Base-by-base conservation (phyloP, 2,329 filamentous ascomycete genomes). In the Exophiala sideris region DNA sequence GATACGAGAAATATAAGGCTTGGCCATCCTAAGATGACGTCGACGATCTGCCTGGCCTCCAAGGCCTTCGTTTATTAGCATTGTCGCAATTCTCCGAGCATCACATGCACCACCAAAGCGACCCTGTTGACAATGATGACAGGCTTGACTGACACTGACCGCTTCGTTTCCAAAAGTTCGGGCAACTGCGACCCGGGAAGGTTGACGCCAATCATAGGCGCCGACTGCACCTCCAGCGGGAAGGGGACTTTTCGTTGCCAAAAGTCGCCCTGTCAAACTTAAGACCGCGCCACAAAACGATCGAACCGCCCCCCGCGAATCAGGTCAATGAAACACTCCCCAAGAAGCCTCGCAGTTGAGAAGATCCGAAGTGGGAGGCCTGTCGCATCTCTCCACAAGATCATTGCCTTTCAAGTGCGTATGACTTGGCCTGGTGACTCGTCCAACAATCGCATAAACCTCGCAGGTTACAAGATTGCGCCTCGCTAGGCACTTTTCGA, bases 361-460 rank as follows among this genome's bases (percentile, higher is more conserved):
- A 29, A 29, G 24, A 18, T 18, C 29, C 21, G 5, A 33, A 20
- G 8, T 29, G 32, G 29, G 11, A 11, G 48, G 32, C 18, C 39
- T 14, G 12, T 34, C 33, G 49, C 20, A 44, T 44, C 40, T 12
- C 34, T 20, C 40, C 39, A 42, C 42, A 42, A 42, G 21, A 54
- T 58, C 48, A 16, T 33, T 35, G 24, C 42, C 44, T 21, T 24
- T 21, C n/a, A 14, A 33, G 21, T 41, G 42, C 53, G 47, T 38
- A 54, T 59, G 57, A 59, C 53, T 46, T 38, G 52, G 20, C 46
- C 57, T 48, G 56, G 57, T 59, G 57, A 59, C 57, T 59, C 50
- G 57, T 18, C 24, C 21, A 49, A 39, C 33, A 14, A 48, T 29
- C 41, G 40, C 20, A 29, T 38, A 36, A 52, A 48, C 24, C 29